phyloP scores from a whole-genome alignment of 2,329 filamentous ascomycete genomes.

The Aureobasidium sp. region DNA sequence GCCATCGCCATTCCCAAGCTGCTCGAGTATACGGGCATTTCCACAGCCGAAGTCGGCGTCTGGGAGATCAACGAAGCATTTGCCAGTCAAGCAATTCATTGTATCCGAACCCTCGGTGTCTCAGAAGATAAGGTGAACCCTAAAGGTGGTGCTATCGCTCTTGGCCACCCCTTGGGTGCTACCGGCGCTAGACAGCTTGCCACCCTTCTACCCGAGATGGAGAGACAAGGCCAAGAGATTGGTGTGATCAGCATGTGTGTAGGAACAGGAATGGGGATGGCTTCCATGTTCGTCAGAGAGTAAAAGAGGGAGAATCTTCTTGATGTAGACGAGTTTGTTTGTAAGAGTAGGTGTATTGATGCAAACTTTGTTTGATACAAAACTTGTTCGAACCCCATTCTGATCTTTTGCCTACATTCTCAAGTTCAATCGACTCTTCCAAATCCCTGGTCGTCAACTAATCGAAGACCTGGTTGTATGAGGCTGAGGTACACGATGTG shows the following conservation, averaged over 20 bases:
- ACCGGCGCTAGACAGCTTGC: slow-evolving; percentile 76
- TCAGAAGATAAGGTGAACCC: slow-evolving; percentile 72
- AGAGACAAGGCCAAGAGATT: slow-evolving; percentile 59
- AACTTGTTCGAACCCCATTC: too few species aligned
- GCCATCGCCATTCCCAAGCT: slow-evolving; percentile 79
- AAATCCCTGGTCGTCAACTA: too few species aligned
- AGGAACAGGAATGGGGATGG: slow-evolving; percentile 45
- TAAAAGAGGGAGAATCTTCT: too few species aligned
- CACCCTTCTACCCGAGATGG: slow-evolving; percentile 62
- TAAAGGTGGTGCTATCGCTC: slow-evolving; percentile 87
- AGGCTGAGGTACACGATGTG: neutral
- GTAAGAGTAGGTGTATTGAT: too few species aligned
- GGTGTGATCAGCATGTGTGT: slow-evolving; percentile 87
- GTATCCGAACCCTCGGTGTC: slow-evolving; percentile 60
- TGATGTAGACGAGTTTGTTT: too few species aligned
- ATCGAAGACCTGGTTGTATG: neutral
- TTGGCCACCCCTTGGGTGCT: slow-evolving; percentile 84
- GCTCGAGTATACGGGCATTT: slow-evolving; percentile 58
- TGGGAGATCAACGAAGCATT: slow-evolving; percentile 94
- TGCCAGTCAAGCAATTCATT: slow-evolving; percentile 58
- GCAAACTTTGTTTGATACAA: too few species aligned
- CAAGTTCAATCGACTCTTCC: too few species aligned
- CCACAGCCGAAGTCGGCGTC: slow-evolving; percentile 61
- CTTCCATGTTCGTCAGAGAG: slow-evolving; percentile 14
- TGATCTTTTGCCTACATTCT: too few species aligned